Evolutionary conservation across 140 eudicot species (phyloP).

Genomic region (Anethum foeniculum): DNA sequence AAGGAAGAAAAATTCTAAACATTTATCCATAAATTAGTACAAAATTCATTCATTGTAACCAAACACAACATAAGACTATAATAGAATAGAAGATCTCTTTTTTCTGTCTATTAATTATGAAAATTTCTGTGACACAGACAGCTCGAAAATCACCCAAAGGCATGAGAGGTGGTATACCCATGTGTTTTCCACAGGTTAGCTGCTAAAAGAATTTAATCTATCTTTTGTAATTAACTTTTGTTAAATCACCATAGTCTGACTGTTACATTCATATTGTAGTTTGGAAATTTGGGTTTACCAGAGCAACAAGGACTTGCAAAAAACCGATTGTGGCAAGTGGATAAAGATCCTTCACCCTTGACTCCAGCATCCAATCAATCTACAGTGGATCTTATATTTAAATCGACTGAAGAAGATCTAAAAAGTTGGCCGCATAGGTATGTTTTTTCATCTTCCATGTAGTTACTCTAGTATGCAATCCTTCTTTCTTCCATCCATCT

Average conservation of each 20-base stretch:
- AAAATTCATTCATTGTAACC: background rate
- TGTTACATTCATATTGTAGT: conserved; percentile 36
- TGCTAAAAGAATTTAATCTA: conserved; percentile 1
- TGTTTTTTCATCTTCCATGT: conserved; percentile 8
- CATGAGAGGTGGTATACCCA: conserved; percentile 72
- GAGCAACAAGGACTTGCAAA: conserved; percentile 90
- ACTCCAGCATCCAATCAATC: conserved; percentile 60
- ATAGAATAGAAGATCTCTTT: background rate
- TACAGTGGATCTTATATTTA: conserved; percentile 62
- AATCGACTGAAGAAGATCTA: conserved; percentile 80
- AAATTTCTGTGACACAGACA: conserved; percentile 37
- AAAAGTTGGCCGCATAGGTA: conserved; percentile 87
- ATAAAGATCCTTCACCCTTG: conserved; percentile 65
- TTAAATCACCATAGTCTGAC: conserved; percentile 13
- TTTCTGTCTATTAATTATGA: conserved; percentile 8
- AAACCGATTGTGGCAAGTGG: conserved; percentile 73
- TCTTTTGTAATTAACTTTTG: conserved; percentile 2
- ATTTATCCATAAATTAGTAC: background rate
- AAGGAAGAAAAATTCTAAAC: background rate
- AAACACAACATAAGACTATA: background rate
- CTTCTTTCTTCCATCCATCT: background rate
- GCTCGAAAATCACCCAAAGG: conserved; percentile 63
- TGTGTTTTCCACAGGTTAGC: conserved; percentile 87
- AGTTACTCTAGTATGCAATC: background rate
- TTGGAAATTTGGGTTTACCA: conserved; percentile 67